Evolutionary conservation across 2,329 filamentous ascomycete genomes (phyloP).

Genomic region (Aspergillus nomiae): DNA sequence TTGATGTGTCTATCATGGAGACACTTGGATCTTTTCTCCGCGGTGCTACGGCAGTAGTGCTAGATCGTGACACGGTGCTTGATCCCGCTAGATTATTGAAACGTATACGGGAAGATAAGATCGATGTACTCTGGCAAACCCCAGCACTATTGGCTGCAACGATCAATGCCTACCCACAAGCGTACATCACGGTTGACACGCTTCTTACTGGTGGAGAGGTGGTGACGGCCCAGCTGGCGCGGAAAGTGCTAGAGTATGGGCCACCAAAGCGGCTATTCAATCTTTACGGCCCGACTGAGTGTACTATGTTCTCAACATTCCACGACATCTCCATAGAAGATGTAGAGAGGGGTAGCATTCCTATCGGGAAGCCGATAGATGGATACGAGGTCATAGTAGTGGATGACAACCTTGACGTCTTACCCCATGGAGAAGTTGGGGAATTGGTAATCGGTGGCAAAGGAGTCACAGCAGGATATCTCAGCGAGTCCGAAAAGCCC

Average conservation of each 20-base stretch:
- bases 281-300: conserved; percentile 16
- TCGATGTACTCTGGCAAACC: conserved; percentile 12
- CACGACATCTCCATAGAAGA: conserved; percentile 21
- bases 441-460: conserved; percentile 33
- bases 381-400: conserved; percentile 14
- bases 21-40: conserved; percentile 10
- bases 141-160: conserved; percentile 12
- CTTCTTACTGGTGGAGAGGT: conserved; percentile 15
- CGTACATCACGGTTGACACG: conserved; percentile 8
- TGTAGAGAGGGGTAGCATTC: conserved; percentile 31
- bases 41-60: conserved; percentile 12
- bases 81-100: conserved; percentile 2
- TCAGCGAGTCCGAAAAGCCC: conserved; percentile 59
- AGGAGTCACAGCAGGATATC: conserved; percentile 75
- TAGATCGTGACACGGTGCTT: conserved; percentile 5
- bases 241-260: conserved; percentile 8
- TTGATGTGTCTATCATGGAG: conserved; percentile 14
- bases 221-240: conserved; percentile 8
- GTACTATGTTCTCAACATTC: conserved; percentile 3
- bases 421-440: conserved; percentile 18
- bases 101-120: not conserved
- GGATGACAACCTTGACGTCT: conserved; percentile 10
- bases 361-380: conserved; percentile 37
- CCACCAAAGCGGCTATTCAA: conserved; percentile 10
- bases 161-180: conserved; percentile 6